Conservation (phyloP, 179 eudicot genomes). For the Beta corolliflora region DNA sequence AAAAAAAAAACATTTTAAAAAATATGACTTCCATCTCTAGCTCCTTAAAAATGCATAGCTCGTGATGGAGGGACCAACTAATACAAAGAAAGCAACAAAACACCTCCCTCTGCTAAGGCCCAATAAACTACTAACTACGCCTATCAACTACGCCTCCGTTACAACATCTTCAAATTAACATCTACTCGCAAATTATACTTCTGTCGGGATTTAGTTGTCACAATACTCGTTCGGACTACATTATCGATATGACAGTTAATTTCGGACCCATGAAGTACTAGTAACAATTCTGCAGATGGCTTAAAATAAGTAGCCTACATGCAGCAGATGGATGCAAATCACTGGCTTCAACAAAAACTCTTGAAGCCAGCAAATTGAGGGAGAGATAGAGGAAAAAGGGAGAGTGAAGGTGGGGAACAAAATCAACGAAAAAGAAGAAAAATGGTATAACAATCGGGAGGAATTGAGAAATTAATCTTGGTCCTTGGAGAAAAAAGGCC, state of each 20-base stretch:
- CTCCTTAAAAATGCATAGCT: conserved; percentile 41
- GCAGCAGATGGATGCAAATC: conserved; percentile 20
- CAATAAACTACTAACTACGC: neutral
- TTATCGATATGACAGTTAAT: neutral
- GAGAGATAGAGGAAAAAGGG: neutral
- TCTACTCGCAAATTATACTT: neutral
- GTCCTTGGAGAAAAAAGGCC: conserved; percentile 36
- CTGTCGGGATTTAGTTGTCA: neutral
- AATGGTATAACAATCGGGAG: neutral
- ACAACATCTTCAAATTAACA: neutral
- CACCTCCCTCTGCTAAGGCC: conserved; percentile 14
- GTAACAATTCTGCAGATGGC: conserved; percentile 24
- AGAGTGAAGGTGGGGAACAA: too few relatives aligned
- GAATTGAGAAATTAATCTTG: conserved; percentile 13
- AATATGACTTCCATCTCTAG: conserved; percentile 22
- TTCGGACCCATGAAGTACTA: too few relatives aligned
- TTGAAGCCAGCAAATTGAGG: conserved; percentile 23
- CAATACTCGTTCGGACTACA: neutral
- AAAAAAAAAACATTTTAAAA: neutral
- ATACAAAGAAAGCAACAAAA: conserved; percentile 14
- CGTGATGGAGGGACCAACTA: conserved; percentile 22
- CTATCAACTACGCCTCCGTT: neutral
- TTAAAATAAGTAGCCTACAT: conserved; percentile 59
- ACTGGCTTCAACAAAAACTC: conserved; percentile 25
- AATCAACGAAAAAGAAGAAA: neutral